These are phyloP conservation scores for Fragaria ananassa DNA, from an alignment of 306 rosid genomes.

Conservation along the genomic window DNA sequence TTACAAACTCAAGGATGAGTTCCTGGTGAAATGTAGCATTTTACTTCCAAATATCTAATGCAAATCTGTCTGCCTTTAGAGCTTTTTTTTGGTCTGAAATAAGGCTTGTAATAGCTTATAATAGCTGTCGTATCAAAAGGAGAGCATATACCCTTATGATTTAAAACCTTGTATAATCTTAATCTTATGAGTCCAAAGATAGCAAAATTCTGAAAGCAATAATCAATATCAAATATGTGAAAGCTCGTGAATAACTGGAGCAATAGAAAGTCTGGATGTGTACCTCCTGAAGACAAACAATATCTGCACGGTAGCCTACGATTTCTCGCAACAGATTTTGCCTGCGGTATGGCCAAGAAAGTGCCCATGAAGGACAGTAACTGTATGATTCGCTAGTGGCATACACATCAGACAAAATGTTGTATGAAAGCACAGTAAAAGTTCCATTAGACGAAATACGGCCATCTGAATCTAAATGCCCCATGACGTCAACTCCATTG, in stretches of 20 bases:
- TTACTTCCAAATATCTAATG: neutral
- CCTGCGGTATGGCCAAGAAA: slow-evolving; percentile 97
- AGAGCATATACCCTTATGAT: neutral
- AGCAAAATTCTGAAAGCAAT: neutral
- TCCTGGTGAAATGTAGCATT: neutral
- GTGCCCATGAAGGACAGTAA: slow-evolving; percentile 98
- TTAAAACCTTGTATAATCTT: neutral
- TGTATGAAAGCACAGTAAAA: slow-evolving; percentile 90
- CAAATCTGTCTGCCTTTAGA: neutral
- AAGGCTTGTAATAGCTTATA: neutral
- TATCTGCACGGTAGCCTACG: slow-evolving; percentile 89
- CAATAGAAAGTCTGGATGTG: slow-evolving; percentile 1
- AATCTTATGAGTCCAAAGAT: neutral
- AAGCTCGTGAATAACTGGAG: slow-evolving; percentile 7
- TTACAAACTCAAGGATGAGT: neutral
- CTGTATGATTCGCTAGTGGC: slow-evolving; percentile 74
- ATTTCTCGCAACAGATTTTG: slow-evolving; percentile 94
- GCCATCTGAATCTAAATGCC: slow-evolving; percentile 73
- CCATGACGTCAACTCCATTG: slow-evolving; percentile 65
- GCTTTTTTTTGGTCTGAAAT: neutral
- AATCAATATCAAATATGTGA: slow-evolving; percentile 17
- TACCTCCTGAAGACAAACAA: slow-evolving; percentile 99
- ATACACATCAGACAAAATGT: slow-evolving; percentile 78
- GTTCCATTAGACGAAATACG: slow-evolving; percentile 66
- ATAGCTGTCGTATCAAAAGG: neutral